Conservation (phyloP, 768 basidiomycete species). For the Serendipita sp. region DNA sequence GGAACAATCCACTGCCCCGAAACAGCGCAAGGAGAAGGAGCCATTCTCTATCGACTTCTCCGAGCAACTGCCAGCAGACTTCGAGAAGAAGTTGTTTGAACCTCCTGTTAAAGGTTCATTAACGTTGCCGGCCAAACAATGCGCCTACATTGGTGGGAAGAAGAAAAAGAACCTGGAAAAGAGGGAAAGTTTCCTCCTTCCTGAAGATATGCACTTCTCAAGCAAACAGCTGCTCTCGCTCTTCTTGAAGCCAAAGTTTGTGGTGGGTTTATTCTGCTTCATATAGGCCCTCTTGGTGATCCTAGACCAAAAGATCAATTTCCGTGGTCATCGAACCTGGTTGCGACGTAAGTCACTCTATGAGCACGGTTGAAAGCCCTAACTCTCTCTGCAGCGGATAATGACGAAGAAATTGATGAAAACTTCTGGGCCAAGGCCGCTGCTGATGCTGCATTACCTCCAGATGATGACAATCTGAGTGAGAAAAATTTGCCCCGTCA, state of each 20-base stretch:
- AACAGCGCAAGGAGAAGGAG: constrained; percentile 59
- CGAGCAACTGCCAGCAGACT: constrained; percentile 41
- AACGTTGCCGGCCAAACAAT: constrained; percentile 41
- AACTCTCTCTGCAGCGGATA: constrained; percentile 30
- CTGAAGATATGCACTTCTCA: constrained; percentile 97
- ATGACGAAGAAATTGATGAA: constrained; percentile 84
- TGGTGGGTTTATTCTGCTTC: constrained; percentile 33
- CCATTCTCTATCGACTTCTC: constrained; percentile 69
- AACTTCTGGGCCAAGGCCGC: constrained; percentile 96
- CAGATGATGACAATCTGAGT: constrained; percentile 48
- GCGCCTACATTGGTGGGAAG: constrained; percentile 21
- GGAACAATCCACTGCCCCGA: constrained; percentile 33
- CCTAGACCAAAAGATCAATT: constrained; percentile 43
- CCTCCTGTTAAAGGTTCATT: constrained; percentile 56
- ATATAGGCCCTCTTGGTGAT: neutral
- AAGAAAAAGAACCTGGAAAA: constrained; percentile 39
- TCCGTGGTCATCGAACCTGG: constrained; percentile 53
- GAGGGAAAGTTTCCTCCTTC: constrained; percentile 59
- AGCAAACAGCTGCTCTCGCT: constrained; percentile 76
- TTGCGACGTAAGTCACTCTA: neutral
- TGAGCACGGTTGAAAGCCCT: too few relatives aligned
- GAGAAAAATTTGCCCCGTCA: constrained; percentile 14
- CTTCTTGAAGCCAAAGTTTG: constrained; percentile 92
- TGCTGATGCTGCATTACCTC: constrained; percentile 44
- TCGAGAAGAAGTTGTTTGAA: constrained; percentile 59